A percentile compares a stretch with the other conserved stretches of the same genome.
These are phyloP conservation scores for Pyrenochaeta sp. DNA, from an alignment of 2,329 filamentous ascomycete species.

Conservation along the genomic window DNA sequence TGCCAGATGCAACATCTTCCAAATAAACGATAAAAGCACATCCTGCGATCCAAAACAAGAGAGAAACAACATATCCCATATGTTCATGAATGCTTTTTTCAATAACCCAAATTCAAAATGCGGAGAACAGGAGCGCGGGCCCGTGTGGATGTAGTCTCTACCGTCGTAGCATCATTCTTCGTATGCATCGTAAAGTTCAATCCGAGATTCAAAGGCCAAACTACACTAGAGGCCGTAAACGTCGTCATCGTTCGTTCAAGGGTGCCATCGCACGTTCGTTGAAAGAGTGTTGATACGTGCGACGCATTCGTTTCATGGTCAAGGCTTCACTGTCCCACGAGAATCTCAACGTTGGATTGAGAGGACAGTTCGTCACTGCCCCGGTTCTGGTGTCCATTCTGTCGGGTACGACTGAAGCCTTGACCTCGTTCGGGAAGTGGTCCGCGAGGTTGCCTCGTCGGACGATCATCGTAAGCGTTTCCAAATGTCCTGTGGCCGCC, in stretches of 20 bases:
- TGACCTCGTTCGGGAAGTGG: slow-evolving; percentile 66
- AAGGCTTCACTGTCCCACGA: slow-evolving; percentile 63
- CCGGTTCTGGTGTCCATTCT: slow-evolving; percentile 68
- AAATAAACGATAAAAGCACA: slow-evolving; percentile 5
- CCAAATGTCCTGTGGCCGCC: slow-evolving; percentile 70
- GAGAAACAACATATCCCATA: slow-evolving; percentile 26
- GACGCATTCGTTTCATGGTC: slow-evolving; percentile 22
- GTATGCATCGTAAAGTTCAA: slow-evolving; percentile 49
- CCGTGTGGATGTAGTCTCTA: slow-evolving; percentile 48
- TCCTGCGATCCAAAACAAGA: background rate
- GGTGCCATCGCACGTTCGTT: slow-evolving; percentile 32
- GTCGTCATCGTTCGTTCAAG: slow-evolving; percentile 42
- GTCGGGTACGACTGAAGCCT: slow-evolving; percentile 63
- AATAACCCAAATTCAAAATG: slow-evolving; percentile 41
- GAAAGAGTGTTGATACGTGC: slow-evolving; percentile 32
- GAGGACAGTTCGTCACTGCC: slow-evolving; percentile 70
- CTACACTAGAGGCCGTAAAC: slow-evolving; percentile 41
- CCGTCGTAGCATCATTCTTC: slow-evolving; percentile 51
- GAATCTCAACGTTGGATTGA: slow-evolving; percentile 67
- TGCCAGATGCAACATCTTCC: slow-evolving; percentile 10
- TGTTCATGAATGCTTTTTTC: slow-evolving; percentile 45
- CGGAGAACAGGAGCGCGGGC: slow-evolving; percentile 40
- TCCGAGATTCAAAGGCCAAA: slow-evolving; percentile 38
- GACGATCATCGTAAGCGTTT: slow-evolving; percentile 65
- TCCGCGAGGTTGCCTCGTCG: slow-evolving; percentile 68